Percentiles rank a stretch among this genome's conserved stretches.
Conservation (phyloP, 768 basidiomycete genomes). For the Kwoniella europaea region DNA sequence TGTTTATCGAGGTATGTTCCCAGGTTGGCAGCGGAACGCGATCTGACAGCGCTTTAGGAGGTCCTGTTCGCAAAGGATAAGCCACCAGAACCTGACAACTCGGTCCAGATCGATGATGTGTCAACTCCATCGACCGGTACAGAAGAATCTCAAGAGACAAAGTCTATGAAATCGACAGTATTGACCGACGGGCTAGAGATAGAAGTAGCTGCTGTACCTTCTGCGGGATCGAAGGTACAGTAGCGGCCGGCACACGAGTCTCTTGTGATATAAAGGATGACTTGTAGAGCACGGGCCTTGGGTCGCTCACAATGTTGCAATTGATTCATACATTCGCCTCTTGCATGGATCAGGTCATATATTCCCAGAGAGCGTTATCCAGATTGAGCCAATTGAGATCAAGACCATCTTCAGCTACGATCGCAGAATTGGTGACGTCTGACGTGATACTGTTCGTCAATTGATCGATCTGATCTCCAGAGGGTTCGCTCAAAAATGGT, state of each 20-base stretch:
- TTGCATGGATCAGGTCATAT: conserved; percentile 3
- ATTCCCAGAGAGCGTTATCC: conserved; percentile 8
- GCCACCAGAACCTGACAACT: background rate
- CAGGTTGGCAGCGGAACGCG: background rate
- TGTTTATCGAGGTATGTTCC: conserved; percentile 37
- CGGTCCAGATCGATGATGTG: background rate
- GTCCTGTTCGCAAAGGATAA: conserved; percentile 31
- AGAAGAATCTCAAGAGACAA: background rate
- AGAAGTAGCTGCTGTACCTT: background rate
- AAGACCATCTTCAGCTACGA: background rate
- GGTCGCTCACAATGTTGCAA: background rate
- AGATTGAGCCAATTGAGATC: conserved; percentile 4
- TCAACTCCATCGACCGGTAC: background rate
- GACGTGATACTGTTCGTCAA: background rate
- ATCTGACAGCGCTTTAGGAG: conserved; percentile 16
- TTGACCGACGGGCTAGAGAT: no score
- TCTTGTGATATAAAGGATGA: no score
- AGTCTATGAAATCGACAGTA: background rate
- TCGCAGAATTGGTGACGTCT: background rate
- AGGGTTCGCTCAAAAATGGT: background rate
- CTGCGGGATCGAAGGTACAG: no score
- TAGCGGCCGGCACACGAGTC: no score
- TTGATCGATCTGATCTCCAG: background rate
- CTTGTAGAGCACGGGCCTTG: no score
- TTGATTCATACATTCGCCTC: background rate